Base-by-base conservation (phyloP, 345 rosid species). In the Orychophragmus violaceus region DNA sequence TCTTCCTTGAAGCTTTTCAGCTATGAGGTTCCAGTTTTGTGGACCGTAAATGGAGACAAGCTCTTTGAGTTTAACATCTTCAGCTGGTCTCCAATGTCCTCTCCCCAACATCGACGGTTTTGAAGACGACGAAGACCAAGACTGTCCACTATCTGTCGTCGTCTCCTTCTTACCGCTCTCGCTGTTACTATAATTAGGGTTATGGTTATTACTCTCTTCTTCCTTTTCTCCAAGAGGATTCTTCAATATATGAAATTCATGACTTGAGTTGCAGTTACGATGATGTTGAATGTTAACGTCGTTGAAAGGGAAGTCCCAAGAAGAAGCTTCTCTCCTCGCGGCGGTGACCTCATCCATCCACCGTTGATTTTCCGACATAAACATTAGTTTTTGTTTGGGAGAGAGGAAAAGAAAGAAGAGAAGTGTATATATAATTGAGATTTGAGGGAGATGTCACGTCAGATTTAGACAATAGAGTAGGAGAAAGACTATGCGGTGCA, bases 11-110 rank as follows among this genome's bases (percentile, higher is more conserved):
- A 94, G 79, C 75, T 90, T 90, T 68, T 91, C 93, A 32, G 99
- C 99, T 48, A 94, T 94, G 58, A 91, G 88, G 81, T 94, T 94
- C 99, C 97, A 94, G 74, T 94, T 94, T 71, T 90, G 97, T 51
- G 99, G 99, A 53, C 97, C 99, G 70, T 87, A 91, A 45, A 84
- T 80, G 28, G 93, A 82, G 12, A 94, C 97, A 69, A 94, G 96
- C 74, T 94, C 92, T 75, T 82, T 90, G 59, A 94, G 97, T 76
- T 85, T 91, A 36, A 75, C 39, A 80, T 95, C 99, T 77, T 94
- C 99, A 6, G 91, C 90, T 32, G 97, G 95, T 69, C 93, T 81
- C 99, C 99, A 94, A 56, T 94, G 99, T 25, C 99, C 97, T 62
- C 99, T 87, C 37, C 71, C 71, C 55, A 65, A 57, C 12, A 49